Evolutionary conservation across 2,329 filamentous ascomycete species (phyloP).

Genomic region (Ophiocordyceps camponoti-floridani): DNA sequence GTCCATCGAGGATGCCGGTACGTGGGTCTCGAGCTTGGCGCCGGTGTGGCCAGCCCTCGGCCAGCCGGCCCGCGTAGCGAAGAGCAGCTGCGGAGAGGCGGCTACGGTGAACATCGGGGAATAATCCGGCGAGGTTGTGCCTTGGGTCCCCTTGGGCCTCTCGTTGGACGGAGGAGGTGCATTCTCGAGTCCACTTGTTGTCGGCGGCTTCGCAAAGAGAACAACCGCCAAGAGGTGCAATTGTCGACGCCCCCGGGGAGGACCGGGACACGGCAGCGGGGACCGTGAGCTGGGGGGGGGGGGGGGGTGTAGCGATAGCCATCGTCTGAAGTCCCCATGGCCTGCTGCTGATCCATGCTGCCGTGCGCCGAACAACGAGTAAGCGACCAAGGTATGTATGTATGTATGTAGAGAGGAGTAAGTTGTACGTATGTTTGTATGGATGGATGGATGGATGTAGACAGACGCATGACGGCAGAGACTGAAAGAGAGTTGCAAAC

Average conservation of each 20-base stretch:
- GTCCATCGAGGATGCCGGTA: neutral
- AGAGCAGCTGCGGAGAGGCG: neutral
- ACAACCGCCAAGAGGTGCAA: neutral
- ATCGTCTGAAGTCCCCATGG: neutral
- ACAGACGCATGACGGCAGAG: too few species aligned
- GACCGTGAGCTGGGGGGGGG: too few species aligned
- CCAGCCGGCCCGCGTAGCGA: neutral
- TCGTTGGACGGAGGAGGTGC: too few species aligned
- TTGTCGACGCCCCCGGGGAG: neutral
- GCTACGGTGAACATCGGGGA: slow-evolving; percentile 1
- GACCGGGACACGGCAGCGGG: too few species aligned
- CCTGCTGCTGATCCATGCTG: neutral
- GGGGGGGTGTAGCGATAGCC: neutral
- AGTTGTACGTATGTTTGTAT: too few species aligned
- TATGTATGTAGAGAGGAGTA: too few species aligned
- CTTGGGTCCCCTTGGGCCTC: too few species aligned
- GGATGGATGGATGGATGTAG: too few species aligned
- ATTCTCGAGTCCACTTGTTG: slow-evolving; percentile 2
- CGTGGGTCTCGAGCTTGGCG: neutral
- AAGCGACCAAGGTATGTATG: too few species aligned
- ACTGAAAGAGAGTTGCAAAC: too few species aligned
- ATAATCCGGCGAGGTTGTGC: slow-evolving; percentile 4
- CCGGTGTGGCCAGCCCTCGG: neutral
- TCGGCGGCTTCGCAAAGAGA: too few species aligned
- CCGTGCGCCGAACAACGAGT: too few species aligned